Percentiles rank a stretch among this genome's conserved stretches.
Evolutionary conservation across 75 land plant species (phyloP).

Genomic region (Ceratopteris richardii): DNA sequence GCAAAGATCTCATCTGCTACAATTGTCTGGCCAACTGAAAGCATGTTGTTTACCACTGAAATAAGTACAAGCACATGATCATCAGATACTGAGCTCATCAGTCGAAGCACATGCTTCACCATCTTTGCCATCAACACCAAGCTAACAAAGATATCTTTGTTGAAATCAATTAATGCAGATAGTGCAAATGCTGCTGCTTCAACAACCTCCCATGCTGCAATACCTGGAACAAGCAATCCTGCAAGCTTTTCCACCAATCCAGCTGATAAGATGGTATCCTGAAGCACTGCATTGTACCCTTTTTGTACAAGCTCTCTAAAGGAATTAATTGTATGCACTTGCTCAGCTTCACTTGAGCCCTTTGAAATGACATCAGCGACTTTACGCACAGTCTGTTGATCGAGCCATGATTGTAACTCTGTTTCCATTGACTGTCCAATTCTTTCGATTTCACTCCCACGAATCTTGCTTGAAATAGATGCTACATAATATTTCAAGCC

Average conservation of each 20-base stretch:
- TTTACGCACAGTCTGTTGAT: constrained; percentile 29
- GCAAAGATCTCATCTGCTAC: constrained; percentile 47
- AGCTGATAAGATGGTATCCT: constrained; percentile 35
- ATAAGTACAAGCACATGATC: constrained; percentile 12
- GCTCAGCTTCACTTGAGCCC: constrained; percentile 15
- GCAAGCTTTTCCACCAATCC: constrained; percentile 31
- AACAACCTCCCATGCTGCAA: constrained; percentile 15
- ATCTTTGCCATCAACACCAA: constrained; percentile 36
- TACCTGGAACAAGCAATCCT: constrained; percentile 12
- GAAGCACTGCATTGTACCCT: constrained; percentile 44
- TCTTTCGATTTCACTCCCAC: constrained; percentile 28
- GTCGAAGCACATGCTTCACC: constrained; percentile 17
- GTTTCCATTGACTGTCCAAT: constrained; percentile 39
- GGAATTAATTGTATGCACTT: not conserved
- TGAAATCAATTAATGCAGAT: constrained; percentile 44
- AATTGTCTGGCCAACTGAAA: constrained; percentile 36
- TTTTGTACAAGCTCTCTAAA: constrained; percentile 28
- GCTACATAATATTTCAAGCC: constrained; percentile 16
- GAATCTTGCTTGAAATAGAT: constrained; percentile 20
- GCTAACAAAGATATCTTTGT: constrained; percentile 64
- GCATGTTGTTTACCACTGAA: constrained; percentile 23
- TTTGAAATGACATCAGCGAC: constrained; percentile 11
- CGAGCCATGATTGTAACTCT: constrained; percentile 57
- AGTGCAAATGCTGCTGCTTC: constrained; percentile 27
- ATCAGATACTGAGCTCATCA: constrained; percentile 1